These are phyloP conservation scores for Globisporangium emineosum DNA, from an alignment of 352 stramenopile genomes.

Conservation along the genomic window DNA sequence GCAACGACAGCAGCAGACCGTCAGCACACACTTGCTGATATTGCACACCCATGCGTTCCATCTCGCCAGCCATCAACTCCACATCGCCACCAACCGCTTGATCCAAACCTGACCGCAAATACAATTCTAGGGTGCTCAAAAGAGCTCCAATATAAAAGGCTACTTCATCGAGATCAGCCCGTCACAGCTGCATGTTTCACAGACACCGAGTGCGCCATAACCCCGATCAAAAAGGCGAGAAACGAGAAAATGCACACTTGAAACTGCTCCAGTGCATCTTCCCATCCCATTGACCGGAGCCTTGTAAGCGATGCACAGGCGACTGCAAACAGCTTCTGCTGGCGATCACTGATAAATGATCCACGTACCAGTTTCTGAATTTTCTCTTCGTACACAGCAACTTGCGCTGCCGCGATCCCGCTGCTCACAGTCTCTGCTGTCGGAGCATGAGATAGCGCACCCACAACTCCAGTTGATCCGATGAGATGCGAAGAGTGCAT, in stretches of 20 bases:
- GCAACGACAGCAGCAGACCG: not conserved
- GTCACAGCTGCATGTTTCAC: slow-evolving; percentile 3
- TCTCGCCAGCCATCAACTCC: not conserved
- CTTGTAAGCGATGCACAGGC: slow-evolving; percentile 4
- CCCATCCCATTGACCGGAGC: slow-evolving; percentile 8
- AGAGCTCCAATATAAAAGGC: not conserved
- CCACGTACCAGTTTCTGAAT: slow-evolving; percentile 60
- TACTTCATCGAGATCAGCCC: not conserved
- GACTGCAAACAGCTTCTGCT: slow-evolving; percentile 13
- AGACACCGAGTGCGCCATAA: not conserved
- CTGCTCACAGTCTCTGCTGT: slow-evolving; percentile 28
- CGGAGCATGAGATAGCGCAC: slow-evolving; percentile 10
- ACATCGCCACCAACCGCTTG: not conserved
- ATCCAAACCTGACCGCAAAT: not conserved
- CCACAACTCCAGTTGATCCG: not conserved
- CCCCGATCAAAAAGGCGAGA: slow-evolving; percentile 13
- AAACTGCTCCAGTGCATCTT: slow-evolving; percentile 2
- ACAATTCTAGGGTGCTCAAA: not conserved
- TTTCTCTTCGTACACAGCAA: slow-evolving; percentile 73
- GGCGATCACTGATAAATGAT: not conserved
- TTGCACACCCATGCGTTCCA: not conserved
- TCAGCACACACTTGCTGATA: slow-evolving; percentile 3
- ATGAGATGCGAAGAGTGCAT: slow-evolving; percentile 7
- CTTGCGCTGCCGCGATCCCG: slow-evolving; percentile 40
- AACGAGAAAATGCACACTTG: slow-evolving; percentile 14